Evolutionary conservation across 306 rosid genomes (phyloP).

Genomic region (Trifolium dubium): DNA sequence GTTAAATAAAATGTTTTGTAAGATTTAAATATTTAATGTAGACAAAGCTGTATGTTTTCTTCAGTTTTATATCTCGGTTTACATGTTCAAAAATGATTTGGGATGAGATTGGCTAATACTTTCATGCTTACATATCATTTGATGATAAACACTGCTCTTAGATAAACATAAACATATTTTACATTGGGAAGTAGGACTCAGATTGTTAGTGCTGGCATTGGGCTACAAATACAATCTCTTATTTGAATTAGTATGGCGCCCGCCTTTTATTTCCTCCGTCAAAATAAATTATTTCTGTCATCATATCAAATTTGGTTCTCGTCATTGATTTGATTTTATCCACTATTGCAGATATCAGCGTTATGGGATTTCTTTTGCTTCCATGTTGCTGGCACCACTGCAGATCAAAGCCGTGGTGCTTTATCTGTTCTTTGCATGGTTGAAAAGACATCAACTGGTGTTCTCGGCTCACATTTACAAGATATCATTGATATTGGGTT

Average conservation of each 20-base stretch:
- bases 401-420: conserved; percentile 94
- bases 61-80: conserved; percentile 6
- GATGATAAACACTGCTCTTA: conserved; percentile 27
- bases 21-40: conserved; percentile 12
- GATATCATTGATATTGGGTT: conserved; percentile 93
- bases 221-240: conserved; percentile 16
- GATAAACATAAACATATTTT: conserved; percentile 5
- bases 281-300: conserved; percentile 26
- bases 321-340: conserved; percentile 32
- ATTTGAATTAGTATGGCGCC: conserved; percentile 7
- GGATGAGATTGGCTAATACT: conserved; percentile 7
- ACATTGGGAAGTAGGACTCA: conserved; percentile 25
- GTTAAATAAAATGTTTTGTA: neutral
- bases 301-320: conserved; percentile 18
- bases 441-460: conserved; percentile 71
- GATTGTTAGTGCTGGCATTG: conserved; percentile 26
- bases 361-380: conserved; percentile 98
- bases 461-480: conserved; percentile 83
- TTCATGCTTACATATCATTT: conserved; percentile 30
- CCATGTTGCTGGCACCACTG: conserved; percentile 85
- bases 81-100: conserved; percentile 27
- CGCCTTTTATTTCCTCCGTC: conserved; percentile 24
- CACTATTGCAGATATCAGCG: conserved; percentile 68
- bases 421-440: conserved; percentile 92
- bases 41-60: conserved; percentile 24